Conservation (phyloP, 2,329 filamentous ascomycete species). For the Aspergillus tanneri region DNA sequence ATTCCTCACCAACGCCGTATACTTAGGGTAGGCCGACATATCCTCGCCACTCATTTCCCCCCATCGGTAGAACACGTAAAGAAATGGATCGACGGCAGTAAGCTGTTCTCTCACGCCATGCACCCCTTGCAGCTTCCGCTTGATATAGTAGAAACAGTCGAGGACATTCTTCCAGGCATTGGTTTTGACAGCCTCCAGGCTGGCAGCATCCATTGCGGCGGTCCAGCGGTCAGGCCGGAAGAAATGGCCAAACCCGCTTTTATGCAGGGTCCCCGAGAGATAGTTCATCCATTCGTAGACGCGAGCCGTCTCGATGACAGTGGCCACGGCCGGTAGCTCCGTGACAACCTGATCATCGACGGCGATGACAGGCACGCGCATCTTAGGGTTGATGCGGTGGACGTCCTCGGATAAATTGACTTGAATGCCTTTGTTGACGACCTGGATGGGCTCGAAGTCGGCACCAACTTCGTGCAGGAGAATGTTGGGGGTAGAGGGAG, state of each 20-base stretch:
- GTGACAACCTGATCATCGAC: background rate
- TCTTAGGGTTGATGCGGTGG: constrained; percentile 13
- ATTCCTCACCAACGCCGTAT: background rate
- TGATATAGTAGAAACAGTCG: background rate
- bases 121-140: background rate
- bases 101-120: background rate
- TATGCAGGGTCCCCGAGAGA: background rate
- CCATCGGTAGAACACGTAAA: constrained; percentile 1
- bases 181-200: background rate
- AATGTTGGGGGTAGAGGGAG: constrained; percentile 34
- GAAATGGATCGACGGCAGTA: background rate
- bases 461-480: constrained; percentile 27
- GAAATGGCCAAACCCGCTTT: background rate
- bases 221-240: background rate
- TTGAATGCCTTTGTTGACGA: background rate
- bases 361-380: background rate
- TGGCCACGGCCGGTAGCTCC: background rate
- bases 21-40: background rate
- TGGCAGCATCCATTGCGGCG: background rate
- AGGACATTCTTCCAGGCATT: background rate
- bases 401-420: constrained; percentile 18
- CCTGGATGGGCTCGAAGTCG: constrained; percentile 20
- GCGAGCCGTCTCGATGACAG: background rate
- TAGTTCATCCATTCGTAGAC: constrained; percentile 1
- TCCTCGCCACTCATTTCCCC: background rate